phyloP scores from a whole-genome alignment of 2,329 filamentous ascomycete species.

The Paecilomyces variotii region DNA sequence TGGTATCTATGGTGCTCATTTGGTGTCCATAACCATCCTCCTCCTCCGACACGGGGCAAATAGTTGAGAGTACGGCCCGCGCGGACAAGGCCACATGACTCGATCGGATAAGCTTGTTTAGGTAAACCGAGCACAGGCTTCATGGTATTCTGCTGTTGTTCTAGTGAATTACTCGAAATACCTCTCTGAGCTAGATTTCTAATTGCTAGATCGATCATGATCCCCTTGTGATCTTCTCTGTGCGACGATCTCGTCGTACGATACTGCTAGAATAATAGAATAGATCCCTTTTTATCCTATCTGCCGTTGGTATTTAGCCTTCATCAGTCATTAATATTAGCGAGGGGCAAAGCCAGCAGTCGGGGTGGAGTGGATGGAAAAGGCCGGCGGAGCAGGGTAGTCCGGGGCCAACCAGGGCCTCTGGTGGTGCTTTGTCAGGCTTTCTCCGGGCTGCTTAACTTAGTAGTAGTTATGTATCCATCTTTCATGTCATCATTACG shows the following conservation, averaged over 20 bases:
- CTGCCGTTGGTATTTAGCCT: not conserved
- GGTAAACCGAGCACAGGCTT: not conserved
- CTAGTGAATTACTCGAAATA: too few species aligned
- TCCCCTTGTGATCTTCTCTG: not conserved
- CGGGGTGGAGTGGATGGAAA: not conserved
- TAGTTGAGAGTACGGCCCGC: not conserved
- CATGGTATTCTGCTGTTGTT: too few species aligned
- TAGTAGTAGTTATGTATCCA: not conserved
- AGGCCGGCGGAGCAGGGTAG: not conserved
- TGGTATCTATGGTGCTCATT: too few species aligned
- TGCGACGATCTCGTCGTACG: too few species aligned
- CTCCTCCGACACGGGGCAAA: too few species aligned
- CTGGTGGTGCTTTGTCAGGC: not conserved
- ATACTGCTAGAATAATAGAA: too few species aligned
- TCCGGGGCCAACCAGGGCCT: not conserved
- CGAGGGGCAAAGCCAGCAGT: not conserved
- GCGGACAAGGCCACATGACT: not conserved
- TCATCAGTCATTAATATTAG: not conserved
- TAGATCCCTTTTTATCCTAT: not conserved
- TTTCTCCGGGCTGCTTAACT: not conserved
- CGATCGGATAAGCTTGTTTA: not conserved
- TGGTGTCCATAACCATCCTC: too few species aligned
- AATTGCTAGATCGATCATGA: not conserved
- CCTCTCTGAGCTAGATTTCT: too few species aligned
- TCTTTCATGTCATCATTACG: not conserved